Evolutionary conservation across 371 early-diverging fungal genomes (phyloP).

Genomic region (Batrachochytrium dendrobatidis): DNA sequence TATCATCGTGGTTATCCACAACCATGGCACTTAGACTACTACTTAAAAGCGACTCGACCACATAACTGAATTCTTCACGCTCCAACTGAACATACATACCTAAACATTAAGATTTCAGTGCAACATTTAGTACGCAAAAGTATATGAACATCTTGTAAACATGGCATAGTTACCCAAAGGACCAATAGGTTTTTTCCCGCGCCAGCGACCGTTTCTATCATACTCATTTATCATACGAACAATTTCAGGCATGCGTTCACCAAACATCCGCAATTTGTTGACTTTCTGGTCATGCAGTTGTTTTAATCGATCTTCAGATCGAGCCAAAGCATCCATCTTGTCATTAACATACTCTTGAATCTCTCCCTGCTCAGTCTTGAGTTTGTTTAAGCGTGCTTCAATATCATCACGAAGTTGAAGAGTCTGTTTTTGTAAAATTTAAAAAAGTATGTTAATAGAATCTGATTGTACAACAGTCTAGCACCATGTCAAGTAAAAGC

Average conservation of each 20-base stretch:
- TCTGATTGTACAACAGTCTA: too few relatives aligned
- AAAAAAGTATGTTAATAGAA: too few relatives aligned
- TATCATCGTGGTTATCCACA: conserved; percentile 68
- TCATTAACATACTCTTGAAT: not conserved
- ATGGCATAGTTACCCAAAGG: conserved; percentile 54
- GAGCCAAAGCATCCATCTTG: not conserved
- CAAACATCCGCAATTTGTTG: conserved; percentile 64
- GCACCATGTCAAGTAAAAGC: too few relatives aligned
- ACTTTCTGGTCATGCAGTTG: conserved; percentile 46
- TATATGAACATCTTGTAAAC: not conserved
- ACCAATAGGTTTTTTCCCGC: conserved; percentile 64
- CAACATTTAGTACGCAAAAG: not conserved
- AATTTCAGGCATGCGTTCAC: conserved; percentile 59
- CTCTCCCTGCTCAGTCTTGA: conserved; percentile 10
- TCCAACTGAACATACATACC: conserved; percentile 60
- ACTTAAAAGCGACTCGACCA: conserved; percentile 54
- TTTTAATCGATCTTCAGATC: not conserved
- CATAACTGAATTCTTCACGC: conserved; percentile 52
- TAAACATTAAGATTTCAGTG: not conserved
- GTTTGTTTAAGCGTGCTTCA: not conserved
- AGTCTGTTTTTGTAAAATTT: too few relatives aligned
- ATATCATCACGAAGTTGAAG: not conserved
- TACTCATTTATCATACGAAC: conserved; percentile 49
- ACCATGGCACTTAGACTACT: not conserved
- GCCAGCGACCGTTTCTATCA: conserved; percentile 40